Percentiles rank a stretch among this genome's conserved stretches.
phyloP scores from a whole-genome alignment of 805 yeast genomes.

The Myxozyma vanderwaltii region DNA sequence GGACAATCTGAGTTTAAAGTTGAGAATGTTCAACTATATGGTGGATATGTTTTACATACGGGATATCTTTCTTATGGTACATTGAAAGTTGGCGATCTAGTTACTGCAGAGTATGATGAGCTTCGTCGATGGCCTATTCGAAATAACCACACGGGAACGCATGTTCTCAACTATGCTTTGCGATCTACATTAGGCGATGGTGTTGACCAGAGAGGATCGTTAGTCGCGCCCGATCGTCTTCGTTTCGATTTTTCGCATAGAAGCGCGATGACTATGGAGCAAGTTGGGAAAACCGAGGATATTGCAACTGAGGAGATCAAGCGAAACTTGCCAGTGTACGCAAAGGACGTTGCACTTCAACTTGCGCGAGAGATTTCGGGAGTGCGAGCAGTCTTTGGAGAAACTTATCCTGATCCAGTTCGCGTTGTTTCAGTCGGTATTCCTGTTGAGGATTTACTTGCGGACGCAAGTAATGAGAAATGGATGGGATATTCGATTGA shows the following conservation, averaged over 20 bases:
- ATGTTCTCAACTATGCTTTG: conserved; percentile 84
- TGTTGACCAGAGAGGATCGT: conserved; percentile 94
- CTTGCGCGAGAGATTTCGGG: conserved; percentile 76
- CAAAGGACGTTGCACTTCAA: conserved; percentile 77
- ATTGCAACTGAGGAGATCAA: conserved; percentile 73
- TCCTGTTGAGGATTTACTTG: conserved; percentile 77
- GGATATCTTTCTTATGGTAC: conserved; percentile 81
- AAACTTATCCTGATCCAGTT: conserved; percentile 98
- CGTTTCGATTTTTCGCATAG: conserved; percentile 96
- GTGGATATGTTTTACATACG: conserved; percentile 94
- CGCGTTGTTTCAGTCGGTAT: conserved; percentile 96
- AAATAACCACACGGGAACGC: conserved; percentile 98
- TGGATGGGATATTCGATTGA: conserved; percentile 85
- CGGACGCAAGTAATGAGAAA: conserved; percentile 66
- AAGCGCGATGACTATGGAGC: conserved; percentile 72
- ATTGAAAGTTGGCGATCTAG: conserved; percentile 64
- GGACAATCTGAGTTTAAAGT: conserved; percentile 86
- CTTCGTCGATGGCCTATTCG: conserved; percentile 94
- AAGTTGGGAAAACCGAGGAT: conserved; percentile 73
- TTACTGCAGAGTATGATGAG: conserved; percentile 87
- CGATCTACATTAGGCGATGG: conserved; percentile 83
- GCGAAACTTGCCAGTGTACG: conserved; percentile 69
- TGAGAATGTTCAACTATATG: conserved; percentile 87
- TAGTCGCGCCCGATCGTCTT: conserved; percentile 92
- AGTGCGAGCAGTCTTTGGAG: conserved; percentile 97